phyloP scores from a whole-genome alignment of 2,329 filamentous ascomycete species.

The Fusarium sp. region DNA sequence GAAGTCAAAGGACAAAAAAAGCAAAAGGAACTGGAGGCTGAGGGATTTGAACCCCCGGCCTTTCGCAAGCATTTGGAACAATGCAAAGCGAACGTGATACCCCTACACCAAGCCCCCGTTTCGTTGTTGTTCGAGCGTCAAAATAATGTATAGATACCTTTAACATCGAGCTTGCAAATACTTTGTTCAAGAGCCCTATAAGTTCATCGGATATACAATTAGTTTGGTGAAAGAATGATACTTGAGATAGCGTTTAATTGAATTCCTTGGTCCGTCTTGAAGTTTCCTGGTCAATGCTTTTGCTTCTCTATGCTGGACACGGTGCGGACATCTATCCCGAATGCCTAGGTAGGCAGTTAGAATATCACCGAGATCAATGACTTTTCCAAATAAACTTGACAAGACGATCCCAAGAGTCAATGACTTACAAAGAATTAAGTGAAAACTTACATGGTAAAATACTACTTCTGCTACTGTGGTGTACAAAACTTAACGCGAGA shows the following conservation, averaged over 20 bases:
- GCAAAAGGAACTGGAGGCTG: constrained; percentile 38
- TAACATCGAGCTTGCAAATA: not conserved
- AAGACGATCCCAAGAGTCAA: not conserved
- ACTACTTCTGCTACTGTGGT: not conserved
- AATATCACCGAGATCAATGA: not conserved
- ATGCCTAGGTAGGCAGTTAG: not conserved
- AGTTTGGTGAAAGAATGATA: not conserved
- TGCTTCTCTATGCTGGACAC: not conserved
- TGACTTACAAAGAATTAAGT: not conserved
- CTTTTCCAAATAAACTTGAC: not conserved
- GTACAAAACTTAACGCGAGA: not conserved
- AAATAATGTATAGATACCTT: not conserved
- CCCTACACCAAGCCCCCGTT: constrained; percentile 47
- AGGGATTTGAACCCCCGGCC: constrained; percentile 49
- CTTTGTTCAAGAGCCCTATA: not conserved
- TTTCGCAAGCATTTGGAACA: constrained; percentile 35
- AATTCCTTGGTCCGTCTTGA: not conserved
- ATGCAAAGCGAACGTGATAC: constrained; percentile 47
- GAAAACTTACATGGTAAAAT: not conserved
- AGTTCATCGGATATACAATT: not conserved
- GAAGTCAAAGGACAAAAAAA: not conserved
- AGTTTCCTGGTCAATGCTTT: not conserved
- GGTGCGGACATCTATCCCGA: not conserved
- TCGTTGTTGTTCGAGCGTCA: accelerated
- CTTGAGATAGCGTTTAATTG: not conserved